Evolutionary conservation across 2,329 filamentous ascomycete species (phyloP), one percentile per base, ranked within the genome.

Genomic region (Colletotrichum theobromicola): DNA sequence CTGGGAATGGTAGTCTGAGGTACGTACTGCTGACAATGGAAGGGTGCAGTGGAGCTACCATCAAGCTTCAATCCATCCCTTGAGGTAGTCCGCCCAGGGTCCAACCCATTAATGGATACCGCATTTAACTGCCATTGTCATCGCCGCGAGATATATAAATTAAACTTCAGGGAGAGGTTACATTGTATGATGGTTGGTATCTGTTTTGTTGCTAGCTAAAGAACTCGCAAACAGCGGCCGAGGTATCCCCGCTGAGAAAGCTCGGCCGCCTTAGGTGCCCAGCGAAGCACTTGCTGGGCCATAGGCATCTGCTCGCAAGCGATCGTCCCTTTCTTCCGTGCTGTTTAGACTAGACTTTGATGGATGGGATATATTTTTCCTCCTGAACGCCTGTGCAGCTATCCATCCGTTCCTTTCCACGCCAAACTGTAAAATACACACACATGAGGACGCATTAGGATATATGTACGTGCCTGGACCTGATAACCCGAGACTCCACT

Each of bases 351-450:
- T 71, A 42, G 37, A 46, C 53, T 64, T 21, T 65, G 55, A 34
- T 32, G 61, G 30, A 71, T 63, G 57, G 55, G 57, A 50, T 58
- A 63, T 67, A 55, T 72, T 72, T 67, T 67, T 69, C 69, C 72
- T 66, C 68, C 63, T 50, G 30, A 75, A 75, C 68, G 68, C 72
- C 72, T 62, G 68, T 62, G 70, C 62, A 75, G 63, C 68, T 75
- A 72, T 75, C 69, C 63, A 63, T 58, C 72, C 68, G 55, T 72
- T 42, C 72, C 21, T 58, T 57, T 30, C 55, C 72, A 74, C 67
- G 72, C 72, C 68, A 35, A 71, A 73, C 21, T 53, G 66, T 57
- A 61, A 65, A 62, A 66, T 57, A 57, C 68, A 75, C 60, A 74
- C 57, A 74, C 21, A 21, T 37, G 46, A 42, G 69, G 55, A 34